phyloP scores from a whole-genome alignment of 768 basidiomycete genomes.

The Sporobolomyces roseus region DNA sequence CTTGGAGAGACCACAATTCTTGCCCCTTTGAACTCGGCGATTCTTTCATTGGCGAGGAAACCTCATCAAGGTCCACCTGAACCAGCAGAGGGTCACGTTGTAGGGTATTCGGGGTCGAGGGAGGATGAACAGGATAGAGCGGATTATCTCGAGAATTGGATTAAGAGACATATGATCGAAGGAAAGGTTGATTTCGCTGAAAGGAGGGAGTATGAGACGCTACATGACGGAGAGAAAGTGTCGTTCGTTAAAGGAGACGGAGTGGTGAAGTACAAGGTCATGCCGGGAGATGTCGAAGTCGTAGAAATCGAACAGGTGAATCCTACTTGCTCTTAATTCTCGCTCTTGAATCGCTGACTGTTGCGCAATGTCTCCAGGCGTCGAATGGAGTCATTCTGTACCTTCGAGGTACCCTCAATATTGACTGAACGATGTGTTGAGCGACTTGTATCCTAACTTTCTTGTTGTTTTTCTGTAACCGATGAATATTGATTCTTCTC shows the following conservation, averaged over 20 bases:
- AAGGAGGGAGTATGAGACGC: not conserved
- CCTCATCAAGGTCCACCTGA: constrained; percentile 14
- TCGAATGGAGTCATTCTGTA: constrained; percentile 25
- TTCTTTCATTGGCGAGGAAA: constrained; percentile 1
- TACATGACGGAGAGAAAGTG: not conserved
- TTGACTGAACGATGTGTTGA: too few relatives aligned
- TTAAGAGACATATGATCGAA: constrained; percentile 4
- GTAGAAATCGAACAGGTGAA: constrained; percentile 15
- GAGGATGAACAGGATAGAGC: constrained; percentile 15
- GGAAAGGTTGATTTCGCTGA: not conserved
- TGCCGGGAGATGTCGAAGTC: constrained; percentile 19
- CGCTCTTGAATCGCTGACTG: not conserved
- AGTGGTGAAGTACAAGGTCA: not conserved
- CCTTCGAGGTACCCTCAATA: not conserved
- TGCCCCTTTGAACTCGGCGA: constrained; percentile 11
- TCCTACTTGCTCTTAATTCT: not conserved
- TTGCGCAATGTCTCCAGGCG: not conserved
- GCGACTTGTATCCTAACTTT: too few relatives aligned
- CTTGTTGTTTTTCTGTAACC: too few relatives aligned
- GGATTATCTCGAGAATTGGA: constrained; percentile 25
- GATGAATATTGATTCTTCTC: too few relatives aligned
- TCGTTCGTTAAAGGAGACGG: not conserved
- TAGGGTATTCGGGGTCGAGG: not conserved
- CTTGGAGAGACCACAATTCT: constrained; percentile 12
- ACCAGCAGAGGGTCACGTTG: not conserved